Conservation (phyloP, 305 asterid species). For the Petunia hybrid region DNA sequence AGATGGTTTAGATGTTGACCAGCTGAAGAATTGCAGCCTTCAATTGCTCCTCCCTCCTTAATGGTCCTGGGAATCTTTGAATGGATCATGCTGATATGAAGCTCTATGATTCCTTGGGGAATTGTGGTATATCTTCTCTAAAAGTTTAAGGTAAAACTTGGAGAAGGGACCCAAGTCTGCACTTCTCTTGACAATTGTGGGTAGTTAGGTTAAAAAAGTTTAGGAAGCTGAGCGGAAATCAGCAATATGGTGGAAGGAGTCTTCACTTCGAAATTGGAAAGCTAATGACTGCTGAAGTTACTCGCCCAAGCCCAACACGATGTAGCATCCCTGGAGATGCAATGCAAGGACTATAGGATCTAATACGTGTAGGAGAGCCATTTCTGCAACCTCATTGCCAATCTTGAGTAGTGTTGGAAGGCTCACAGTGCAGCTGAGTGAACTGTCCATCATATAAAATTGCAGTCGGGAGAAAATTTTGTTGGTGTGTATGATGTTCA, state of each 20-base stretch:
- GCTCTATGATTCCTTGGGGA: conserved; percentile 16
- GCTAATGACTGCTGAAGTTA: not conserved
- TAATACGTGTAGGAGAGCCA: not conserved
- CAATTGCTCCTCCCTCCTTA: conserved; percentile 5
- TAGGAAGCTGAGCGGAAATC: conserved; percentile 13
- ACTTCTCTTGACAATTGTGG: conserved; percentile 23
- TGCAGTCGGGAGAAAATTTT: conserved; percentile 2
- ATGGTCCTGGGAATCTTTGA: conserved; percentile 8
- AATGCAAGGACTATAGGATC: not conserved
- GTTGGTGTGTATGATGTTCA: conserved; percentile 20
- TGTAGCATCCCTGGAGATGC: conserved; percentile 16
- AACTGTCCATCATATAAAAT: conserved; percentile 11
- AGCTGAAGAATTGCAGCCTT: conserved; percentile 19
- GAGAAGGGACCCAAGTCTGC: conserved; percentile 18
- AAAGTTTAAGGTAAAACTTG: not conserved
- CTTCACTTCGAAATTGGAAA: not conserved
- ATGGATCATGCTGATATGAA: not conserved
- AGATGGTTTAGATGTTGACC: conserved; percentile 61
- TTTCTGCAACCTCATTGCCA: conserved; percentile 4
- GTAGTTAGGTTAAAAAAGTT: not conserved
- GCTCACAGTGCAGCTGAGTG: not conserved
- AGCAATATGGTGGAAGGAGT: not conserved
- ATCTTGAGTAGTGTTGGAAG: conserved; percentile 24
- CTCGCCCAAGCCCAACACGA: not conserved
- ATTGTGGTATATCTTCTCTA: conserved; percentile 27